Conservation (phyloP, 2,329 filamentous ascomycete genomes). For the Cryphonectria japonica region DNA sequence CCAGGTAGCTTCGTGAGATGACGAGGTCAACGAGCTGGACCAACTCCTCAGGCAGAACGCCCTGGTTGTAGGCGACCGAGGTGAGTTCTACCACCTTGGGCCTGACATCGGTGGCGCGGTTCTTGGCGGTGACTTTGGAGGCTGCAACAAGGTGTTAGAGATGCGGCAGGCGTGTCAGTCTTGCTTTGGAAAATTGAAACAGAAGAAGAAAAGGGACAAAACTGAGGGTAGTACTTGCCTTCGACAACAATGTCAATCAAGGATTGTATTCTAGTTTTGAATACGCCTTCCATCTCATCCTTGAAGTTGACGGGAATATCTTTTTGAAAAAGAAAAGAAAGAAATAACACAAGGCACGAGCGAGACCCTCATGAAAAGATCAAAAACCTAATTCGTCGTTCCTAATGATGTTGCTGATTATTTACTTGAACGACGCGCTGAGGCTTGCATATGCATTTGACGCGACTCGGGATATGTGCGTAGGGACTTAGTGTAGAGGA, state of each 20-base stretch:
- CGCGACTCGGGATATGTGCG: slow-evolving; percentile 18
- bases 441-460: slow-evolving; percentile 7
- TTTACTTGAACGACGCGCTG: background rate
- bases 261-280: slow-evolving; percentile 29
- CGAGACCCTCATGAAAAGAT: background rate
- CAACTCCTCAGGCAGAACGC: slow-evolving; percentile 65
- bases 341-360: no score
- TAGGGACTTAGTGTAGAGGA: no score
- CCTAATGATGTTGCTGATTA: background rate
- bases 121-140: slow-evolving; percentile 66
- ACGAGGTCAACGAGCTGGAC: slow-evolving; percentile 68
- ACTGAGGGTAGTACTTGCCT: slow-evolving; percentile 32
- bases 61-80: slow-evolving; percentile 67
- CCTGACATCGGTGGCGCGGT: slow-evolving; percentile 65
- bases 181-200: background rate
- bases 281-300: slow-evolving; percentile 22
- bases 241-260: slow-evolving; percentile 44
- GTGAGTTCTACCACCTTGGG: slow-evolving; percentile 66
- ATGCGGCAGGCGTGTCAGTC: background rate
- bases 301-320: background rate
- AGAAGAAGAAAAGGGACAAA: background rate
- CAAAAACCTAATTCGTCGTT: background rate
- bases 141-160: slow-evolving; percentile 44
- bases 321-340: background rate
- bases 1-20: slow-evolving; percentile 68